Evolutionary conservation across 805 yeast species (phyloP).

Genomic region (Candida hungchunana): DNA sequence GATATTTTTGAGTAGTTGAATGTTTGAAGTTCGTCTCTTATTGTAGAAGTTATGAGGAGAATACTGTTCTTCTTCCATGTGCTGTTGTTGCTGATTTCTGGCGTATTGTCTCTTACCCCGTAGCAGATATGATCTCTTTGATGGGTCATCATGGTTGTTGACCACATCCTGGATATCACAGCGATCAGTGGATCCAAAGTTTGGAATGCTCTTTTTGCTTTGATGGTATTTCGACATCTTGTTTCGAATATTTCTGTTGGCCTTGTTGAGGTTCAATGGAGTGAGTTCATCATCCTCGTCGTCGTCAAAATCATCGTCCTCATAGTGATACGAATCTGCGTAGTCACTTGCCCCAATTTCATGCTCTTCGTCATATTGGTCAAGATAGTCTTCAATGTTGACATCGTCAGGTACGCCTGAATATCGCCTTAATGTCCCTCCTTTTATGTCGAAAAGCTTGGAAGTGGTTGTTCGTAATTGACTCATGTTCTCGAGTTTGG

Average conservation of each 20-base stretch:
- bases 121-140: conserved; percentile 8
- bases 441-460: conserved; percentile 66
- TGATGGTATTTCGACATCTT: conserved; percentile 17
- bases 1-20: conserved; percentile 32
- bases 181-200: conserved; percentile 18
- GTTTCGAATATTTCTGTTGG: conserved; percentile 21
- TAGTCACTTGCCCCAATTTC: conserved; percentile 31
- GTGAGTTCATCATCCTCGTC: conserved; percentile 28
- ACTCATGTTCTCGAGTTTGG: conserved; percentile 6
- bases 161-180: conserved; percentile 10
- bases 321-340: conserved; percentile 27
- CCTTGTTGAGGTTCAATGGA: conserved; percentile 22
- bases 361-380: conserved; percentile 38
- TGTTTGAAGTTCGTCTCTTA: conserved; percentile 23
- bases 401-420: conserved; percentile 66
- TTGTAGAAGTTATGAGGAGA: conserved; percentile 48
- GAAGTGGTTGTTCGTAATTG: conserved; percentile 66
- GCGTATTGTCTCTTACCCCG: conserved; percentile 20
- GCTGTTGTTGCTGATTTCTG: conserved; percentile 13
- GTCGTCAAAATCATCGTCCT: conserved; percentile 25
- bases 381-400: conserved; percentile 39
- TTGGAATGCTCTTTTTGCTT: conserved; percentile 27
- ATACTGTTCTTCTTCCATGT: conserved; percentile 25
- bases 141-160: conserved; percentile 4
- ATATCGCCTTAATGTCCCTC: conserved; percentile 67